These are phyloP conservation scores for Plasmodium relictum DNA, from an alignment of 169 alveolate species.

Conservation along the genomic window DNA sequence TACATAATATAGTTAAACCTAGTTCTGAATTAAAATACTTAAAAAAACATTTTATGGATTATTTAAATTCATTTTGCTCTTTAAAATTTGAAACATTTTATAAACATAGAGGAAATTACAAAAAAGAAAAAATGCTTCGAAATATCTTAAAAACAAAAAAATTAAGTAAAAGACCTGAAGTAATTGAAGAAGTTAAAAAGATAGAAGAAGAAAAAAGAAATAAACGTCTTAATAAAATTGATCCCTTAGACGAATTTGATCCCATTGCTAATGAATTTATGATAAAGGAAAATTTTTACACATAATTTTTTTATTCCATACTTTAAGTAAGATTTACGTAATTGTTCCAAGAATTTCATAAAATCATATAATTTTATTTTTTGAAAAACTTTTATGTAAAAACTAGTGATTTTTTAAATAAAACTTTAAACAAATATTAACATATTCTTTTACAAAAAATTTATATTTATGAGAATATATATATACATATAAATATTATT, in stretches of 20 bases:
- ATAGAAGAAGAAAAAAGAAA: constrained; percentile 55
- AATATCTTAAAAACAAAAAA: constrained; percentile 72
- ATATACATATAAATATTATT: not conserved
- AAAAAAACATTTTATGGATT: constrained; percentile 48
- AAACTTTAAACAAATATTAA: too few relatives aligned
- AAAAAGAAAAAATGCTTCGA: constrained; percentile 59
- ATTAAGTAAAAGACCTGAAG: constrained; percentile 73
- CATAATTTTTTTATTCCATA: not conserved
- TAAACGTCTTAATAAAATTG: constrained; percentile 52
- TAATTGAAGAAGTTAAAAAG: constrained; percentile 60
- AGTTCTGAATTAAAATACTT: constrained; percentile 57
- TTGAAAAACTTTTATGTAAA: not conserved
- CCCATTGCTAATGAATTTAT: constrained; percentile 58
- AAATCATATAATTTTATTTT: not conserved
- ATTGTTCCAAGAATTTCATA: too few relatives aligned
- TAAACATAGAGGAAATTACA: constrained; percentile 75
- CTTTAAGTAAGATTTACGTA: too few relatives aligned
- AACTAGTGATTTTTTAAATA: not conserved
- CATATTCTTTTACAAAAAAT: too few relatives aligned
- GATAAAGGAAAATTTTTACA: constrained; percentile 54
- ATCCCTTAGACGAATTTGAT: constrained; percentile 72
- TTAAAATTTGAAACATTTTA: constrained; percentile 67
- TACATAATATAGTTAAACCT: constrained; percentile 72
- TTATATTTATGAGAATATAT: not conserved
- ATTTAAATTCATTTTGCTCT: constrained; percentile 46